phyloP scores from a whole-genome alignment of 306 rosid species.

The Castanopsis chinensis region DNA sequence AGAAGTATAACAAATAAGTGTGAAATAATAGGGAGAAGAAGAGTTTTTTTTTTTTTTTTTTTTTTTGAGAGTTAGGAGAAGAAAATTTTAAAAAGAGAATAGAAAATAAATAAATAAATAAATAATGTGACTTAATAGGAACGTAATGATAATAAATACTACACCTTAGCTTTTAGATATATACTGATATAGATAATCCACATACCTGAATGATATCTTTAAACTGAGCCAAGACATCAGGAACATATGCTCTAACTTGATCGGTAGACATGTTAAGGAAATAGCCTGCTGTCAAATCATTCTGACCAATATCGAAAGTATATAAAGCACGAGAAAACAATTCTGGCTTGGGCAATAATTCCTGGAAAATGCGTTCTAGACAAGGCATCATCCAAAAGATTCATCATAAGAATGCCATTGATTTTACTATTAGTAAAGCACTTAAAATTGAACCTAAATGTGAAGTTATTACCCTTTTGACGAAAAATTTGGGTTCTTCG shows the following conservation, averaged over 20 bases:
- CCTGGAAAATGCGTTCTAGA: slow-evolving; percentile 35
- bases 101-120: no score
- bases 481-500: slow-evolving; percentile 45
- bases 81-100: no score
- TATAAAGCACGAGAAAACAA: slow-evolving; percentile 33
- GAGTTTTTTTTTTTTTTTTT: no score
- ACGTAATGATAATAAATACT: accelerated
- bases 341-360: slow-evolving; percentile 32
- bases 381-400: not conserved
- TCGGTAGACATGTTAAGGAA: slow-evolving; percentile 41
- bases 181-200: not conserved
- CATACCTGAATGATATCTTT: slow-evolving; percentile 40
- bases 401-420: no score
- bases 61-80: no score
- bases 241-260: slow-evolving; percentile 38
- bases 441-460: no score
- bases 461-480: slow-evolving; percentile 24
- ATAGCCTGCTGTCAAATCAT: slow-evolving; percentile 48
- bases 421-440: no score
- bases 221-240: slow-evolving; percentile 54
- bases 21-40: no score
- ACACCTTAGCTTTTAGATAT: accelerated
- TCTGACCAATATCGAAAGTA: slow-evolving; percentile 53
- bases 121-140: accelerated
- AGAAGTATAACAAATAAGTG: no score